Evolutionary conservation across 371 early-diverging fungal genomes (phyloP).

Genomic region (Mortierella sp.): DNA sequence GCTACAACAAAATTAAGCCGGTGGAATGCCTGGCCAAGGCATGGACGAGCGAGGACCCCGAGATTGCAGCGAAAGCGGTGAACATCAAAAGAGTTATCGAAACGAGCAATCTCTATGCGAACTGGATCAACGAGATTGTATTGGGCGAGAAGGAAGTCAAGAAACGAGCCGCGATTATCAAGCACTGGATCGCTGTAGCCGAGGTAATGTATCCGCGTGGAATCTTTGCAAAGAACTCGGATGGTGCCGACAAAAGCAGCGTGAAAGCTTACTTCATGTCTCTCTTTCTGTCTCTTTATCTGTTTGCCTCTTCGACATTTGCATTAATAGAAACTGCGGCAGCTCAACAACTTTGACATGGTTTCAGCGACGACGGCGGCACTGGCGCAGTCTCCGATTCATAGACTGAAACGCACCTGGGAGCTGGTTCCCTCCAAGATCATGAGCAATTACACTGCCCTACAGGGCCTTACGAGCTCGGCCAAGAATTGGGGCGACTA

Average conservation of each 20-base stretch:
- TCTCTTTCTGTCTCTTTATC: constrained; percentile 26
- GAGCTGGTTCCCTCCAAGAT: constrained; percentile 63
- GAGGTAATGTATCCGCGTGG: constrained; percentile 63
- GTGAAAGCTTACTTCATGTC: constrained; percentile 55
- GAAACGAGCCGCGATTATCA: constrained; percentile 78
- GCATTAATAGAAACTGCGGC: constrained; percentile 63
- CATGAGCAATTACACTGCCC: constrained; percentile 60
- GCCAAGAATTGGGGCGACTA: constrained; percentile 87
- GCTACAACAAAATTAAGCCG: constrained; percentile 85
- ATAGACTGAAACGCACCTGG: constrained; percentile 91
- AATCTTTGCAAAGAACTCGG: not conserved
- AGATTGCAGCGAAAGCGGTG: constrained; percentile 63
- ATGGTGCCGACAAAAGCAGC: no score
- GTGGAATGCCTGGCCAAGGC: constrained; percentile 91
- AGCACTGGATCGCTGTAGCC: constrained; percentile 87
- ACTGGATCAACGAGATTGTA: constrained; percentile 91
- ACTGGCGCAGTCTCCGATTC: constrained; percentile 88
- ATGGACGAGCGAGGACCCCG: constrained; percentile 82
- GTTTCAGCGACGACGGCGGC: constrained; percentile 93
- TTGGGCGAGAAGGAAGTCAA: constrained; percentile 83
- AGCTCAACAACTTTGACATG: constrained; percentile 92
- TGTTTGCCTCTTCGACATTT: not conserved
- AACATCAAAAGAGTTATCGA: constrained; percentile 84
- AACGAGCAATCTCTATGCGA: constrained; percentile 78
- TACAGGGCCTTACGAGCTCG: constrained; percentile 81